Percentiles rank a stretch among this genome's conserved stretches.
These are phyloP conservation scores for Spizellomyces sp. DNA, from an alignment of 192 early-diverging fungal genomes.

Conservation along the genomic window DNA sequence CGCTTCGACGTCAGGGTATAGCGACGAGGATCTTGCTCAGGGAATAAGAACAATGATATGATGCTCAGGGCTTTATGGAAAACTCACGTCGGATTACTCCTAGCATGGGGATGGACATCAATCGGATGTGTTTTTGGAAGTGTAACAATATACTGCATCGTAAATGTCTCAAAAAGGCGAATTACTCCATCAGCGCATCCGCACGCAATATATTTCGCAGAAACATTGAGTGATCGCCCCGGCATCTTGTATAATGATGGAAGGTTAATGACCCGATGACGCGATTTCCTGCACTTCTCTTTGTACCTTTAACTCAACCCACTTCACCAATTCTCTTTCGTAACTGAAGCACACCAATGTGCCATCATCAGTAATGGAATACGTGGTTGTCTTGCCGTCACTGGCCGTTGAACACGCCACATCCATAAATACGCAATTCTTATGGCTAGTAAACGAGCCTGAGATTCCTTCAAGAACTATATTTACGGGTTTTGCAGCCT, in stretches of 20 bases:
- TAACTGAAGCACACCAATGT: constrained; percentile 68
- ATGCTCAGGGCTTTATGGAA: too few species aligned
- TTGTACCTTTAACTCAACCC: constrained; percentile 77
- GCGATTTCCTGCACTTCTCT: background rate
- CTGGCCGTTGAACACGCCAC: constrained; percentile 38
- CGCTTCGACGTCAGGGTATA: constrained; percentile 60
- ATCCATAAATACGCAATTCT: constrained; percentile 74
- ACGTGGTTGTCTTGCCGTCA: constrained; percentile 50
- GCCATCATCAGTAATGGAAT: constrained; percentile 72
- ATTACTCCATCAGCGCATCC: constrained; percentile 77
- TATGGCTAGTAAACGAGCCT: constrained; percentile 66
- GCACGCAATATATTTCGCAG: constrained; percentile 65
- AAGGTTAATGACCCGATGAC: background rate
- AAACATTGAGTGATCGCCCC: constrained; percentile 65
- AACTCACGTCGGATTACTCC: background rate
- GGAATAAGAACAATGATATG: too few species aligned
- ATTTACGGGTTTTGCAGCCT: background rate
- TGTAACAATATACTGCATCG: constrained; percentile 70
- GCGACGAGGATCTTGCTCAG: too few species aligned
- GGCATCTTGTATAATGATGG: constrained; percentile 47
- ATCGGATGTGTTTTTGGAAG: constrained; percentile 73
- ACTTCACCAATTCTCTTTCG: constrained; percentile 69
- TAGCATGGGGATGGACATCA: constrained; percentile 51
- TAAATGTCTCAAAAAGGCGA: constrained; percentile 73
- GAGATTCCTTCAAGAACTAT: constrained; percentile 65